These are phyloP conservation scores for Ceratocystis albifundus DNA, from an alignment of 2,329 filamentous ascomycete species.

Conservation along the genomic window DNA sequence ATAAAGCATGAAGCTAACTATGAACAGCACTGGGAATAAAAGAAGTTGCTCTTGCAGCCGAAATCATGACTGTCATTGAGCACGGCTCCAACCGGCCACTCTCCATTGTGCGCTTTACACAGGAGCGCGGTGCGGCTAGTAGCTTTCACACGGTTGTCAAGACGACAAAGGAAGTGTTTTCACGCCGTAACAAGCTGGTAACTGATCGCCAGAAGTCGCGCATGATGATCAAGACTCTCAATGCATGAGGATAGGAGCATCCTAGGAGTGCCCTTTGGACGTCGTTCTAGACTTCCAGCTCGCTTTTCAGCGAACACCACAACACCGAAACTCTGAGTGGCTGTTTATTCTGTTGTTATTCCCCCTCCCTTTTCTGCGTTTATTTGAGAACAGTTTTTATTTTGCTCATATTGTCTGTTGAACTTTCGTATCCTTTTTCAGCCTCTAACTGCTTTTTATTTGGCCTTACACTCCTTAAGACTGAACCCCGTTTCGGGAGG, in stretches of 20 bases:
- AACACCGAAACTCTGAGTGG: background rate
- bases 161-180: constrained; percentile 59
- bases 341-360: background rate
- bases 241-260: constrained; percentile 13
- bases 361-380: background rate
- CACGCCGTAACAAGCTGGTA: constrained; percentile 54
- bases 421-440: background rate
- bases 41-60: constrained; percentile 74
- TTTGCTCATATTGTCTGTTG: background rate
- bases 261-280: background rate
- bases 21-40: constrained; percentile 64
- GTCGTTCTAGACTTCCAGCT: background rate
- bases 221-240: constrained; percentile 60
- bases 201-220: constrained; percentile 53
- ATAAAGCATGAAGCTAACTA: background rate
- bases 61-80: constrained; percentile 82
- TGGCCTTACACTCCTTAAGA: background rate
- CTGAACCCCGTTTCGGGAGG: background rate
- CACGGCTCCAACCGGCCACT: constrained; percentile 66
- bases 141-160: constrained; percentile 78
- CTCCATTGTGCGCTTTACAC: constrained; percentile 73
- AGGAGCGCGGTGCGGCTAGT: constrained; percentile 82
- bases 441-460: background rate
- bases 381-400: background rate
- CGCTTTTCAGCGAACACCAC: constrained; percentile 13